These are phyloP conservation scores for Lactifluus subvellereus DNA, from an alignment of 768 basidiomycete species.

Conservation along the genomic window DNA sequence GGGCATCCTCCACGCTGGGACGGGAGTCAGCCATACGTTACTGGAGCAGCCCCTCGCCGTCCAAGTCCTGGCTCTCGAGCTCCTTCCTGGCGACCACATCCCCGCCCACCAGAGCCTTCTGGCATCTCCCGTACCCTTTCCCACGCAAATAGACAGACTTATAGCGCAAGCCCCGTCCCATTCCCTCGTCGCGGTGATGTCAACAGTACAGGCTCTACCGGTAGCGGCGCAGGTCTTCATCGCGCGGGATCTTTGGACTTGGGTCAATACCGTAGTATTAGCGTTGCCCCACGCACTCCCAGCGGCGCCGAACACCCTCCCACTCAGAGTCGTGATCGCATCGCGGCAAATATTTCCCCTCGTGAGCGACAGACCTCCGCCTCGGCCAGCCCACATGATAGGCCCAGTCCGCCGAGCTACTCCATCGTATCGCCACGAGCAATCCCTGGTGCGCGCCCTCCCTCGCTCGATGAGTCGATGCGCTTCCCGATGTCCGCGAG, in stretches of 20 bases:
- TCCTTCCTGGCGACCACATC: background rate
- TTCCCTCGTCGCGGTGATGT: conserved; percentile 30
- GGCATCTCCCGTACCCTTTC: conserved; percentile 19
- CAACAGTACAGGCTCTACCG: conserved; percentile 17
- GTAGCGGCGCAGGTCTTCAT: conserved; percentile 24
- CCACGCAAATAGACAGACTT: conserved; percentile 35
- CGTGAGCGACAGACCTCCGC: conserved; percentile 21
- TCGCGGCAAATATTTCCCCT: background rate
- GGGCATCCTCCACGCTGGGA: no score
- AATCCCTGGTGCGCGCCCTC: conserved; percentile 18
- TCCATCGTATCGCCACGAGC: conserved; percentile 8
- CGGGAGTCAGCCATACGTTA: no score
- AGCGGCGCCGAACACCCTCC: background rate
- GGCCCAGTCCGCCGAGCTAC: conserved; percentile 12
- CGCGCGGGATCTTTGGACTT: conserved; percentile 12
- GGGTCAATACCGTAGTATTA: conserved; percentile 10
- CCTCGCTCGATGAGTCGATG: conserved; percentile 8
- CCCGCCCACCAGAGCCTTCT: conserved; percentile 10
- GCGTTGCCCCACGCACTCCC: conserved; percentile 18
- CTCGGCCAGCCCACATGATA: conserved; percentile 20
- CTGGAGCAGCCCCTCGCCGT: background rate
- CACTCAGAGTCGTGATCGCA: conserved; percentile 23
- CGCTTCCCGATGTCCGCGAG: conserved; percentile 23
- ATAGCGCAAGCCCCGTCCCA: conserved; percentile 32
- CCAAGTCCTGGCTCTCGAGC: conserved; percentile 11